Evolutionary conservation across 192 early-diverging fungal genomes (phyloP), one percentile per base, ranked within the genome.

Genomic region (Chytriomyces sp.): DNA sequence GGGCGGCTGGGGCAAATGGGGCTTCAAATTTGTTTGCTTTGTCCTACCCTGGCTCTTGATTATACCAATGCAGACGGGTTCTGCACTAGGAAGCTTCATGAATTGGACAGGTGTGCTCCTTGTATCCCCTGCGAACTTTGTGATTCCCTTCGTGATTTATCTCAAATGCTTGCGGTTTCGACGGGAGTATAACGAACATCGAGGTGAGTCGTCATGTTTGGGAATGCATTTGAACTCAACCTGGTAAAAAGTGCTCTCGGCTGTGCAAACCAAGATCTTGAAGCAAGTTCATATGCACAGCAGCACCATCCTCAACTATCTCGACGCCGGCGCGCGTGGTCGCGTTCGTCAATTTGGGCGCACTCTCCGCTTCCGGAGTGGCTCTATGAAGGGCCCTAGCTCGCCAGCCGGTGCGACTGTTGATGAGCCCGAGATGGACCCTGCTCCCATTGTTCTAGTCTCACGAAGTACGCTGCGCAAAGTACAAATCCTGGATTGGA

Each of bases 61-160:
- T 31, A 77, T 82, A 49, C 85, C 83, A 2, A 41, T 87, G 36
- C 78, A 77, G 58, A 80, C 81, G 6, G 78, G 78, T 3, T 60
- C 63, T n/a, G 40, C 53, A 25, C 59, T 86, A 69, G 72, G 64
- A 39, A 25, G 37, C 0, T 82, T 87, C 72, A 76, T 82, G 37
- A 77, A 52, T 12, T 87, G 85, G 85, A 85, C 82, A 5, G 82
- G 81, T 1, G 62, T 85, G 39, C 22, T 87, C 14, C 82, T 86
- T 62, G 80, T 86, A 5, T 74, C 74, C 5, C 76, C 83, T 4
- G 82, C 84, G 12, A 87, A 87, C 65, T 87, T 83, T 65, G 75
- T 87, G 8, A 75, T 87, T 62, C 86, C 86, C 0, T 67, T 86
- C 10, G 25, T 86, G 14, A 87, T 87, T 55, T 87, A 85, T 64